Evolutionary conservation across 2,329 filamentous ascomycete species (phyloP).

Genomic region (Furcasterigmium furcatum): DNA sequence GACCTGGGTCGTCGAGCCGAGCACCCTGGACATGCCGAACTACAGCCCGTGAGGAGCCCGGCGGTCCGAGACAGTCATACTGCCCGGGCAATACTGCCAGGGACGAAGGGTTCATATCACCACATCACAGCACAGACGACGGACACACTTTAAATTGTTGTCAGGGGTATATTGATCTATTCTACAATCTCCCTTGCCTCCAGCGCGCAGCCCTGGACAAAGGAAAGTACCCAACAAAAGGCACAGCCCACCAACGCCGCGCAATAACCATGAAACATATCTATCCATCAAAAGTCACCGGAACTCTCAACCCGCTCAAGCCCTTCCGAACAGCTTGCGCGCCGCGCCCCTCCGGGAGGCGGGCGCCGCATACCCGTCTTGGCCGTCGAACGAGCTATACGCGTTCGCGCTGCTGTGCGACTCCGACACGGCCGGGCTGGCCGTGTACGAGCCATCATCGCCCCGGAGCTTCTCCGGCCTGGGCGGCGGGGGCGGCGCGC

Average conservation of each 20-base stretch:
- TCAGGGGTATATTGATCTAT: conserved; percentile 1
- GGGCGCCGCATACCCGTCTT: conserved; percentile 5
- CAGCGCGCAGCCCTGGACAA: not conserved
- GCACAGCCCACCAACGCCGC: too few relatives aligned
- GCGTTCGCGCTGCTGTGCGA: conserved; percentile 6
- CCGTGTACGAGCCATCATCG: conserved; percentile 6
- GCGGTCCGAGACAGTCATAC: too few relatives aligned
- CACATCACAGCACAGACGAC: too few relatives aligned
- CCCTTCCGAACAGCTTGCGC: conserved; percentile 13
- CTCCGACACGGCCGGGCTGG: conserved; percentile 4
- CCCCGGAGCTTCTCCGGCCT: conserved; percentile 27
- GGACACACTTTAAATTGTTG: too few relatives aligned
- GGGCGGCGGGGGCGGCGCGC: conserved; percentile 24
- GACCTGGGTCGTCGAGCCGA: conserved; percentile 22
- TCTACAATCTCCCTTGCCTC: not conserved
- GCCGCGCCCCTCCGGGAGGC: conserved; percentile 9
- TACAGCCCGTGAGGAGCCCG: too few relatives aligned
- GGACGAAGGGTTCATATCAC: too few relatives aligned
- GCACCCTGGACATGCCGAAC: conserved; percentile 1
- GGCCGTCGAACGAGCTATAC: conserved; percentile 6
- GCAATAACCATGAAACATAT: not conserved
- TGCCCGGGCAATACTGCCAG: too few relatives aligned
- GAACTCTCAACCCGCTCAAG: too few relatives aligned
- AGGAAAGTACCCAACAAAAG: not conserved
- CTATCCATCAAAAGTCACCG: not conserved